Conservation (phyloP, 306 rosid genomes). For the Gastrolobium villosum region DNA sequence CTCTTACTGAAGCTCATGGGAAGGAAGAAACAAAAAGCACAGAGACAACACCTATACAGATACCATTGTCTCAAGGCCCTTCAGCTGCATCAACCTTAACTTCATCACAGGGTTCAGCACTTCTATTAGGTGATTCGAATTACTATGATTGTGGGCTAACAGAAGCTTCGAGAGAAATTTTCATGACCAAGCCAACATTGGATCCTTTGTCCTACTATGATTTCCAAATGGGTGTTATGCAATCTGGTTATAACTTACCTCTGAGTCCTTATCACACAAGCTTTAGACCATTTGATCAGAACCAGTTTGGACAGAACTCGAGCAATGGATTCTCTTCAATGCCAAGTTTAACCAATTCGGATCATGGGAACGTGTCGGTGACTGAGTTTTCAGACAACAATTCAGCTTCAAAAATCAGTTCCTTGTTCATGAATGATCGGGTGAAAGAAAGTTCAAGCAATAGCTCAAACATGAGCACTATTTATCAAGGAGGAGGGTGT, state of each 20-base stretch:
- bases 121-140: constrained; percentile 60
- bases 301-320: constrained; percentile 53
- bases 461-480: constrained; percentile 75
- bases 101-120: constrained; percentile 65
- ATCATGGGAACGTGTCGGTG: constrained; percentile 66
- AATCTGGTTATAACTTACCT: constrained; percentile 50
- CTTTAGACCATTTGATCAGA: constrained; percentile 43
- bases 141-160: constrained; percentile 57
- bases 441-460: constrained; percentile 87
- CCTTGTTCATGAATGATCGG: constrained; percentile 65
- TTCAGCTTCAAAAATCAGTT: constrained; percentile 67
- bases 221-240: constrained; percentile 54
- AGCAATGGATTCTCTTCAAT: constrained; percentile 70
- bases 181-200: constrained; percentile 53
- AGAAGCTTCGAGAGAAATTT: constrained; percentile 60
- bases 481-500: constrained; percentile 59
- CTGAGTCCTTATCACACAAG: constrained; percentile 45
- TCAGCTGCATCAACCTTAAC: constrained; percentile 43
- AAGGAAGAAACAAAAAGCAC: constrained; percentile 56
- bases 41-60: constrained; percentile 53
- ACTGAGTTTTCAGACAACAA: constrained; percentile 78
- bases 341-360: constrained; percentile 83
- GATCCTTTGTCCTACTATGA: constrained; percentile 73
- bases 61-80: constrained; percentile 49
- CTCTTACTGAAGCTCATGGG: constrained; percentile 53